Conservation (phyloP, 1,284 basidiomycete genomes). For the Ustilago hordei region DNA sequence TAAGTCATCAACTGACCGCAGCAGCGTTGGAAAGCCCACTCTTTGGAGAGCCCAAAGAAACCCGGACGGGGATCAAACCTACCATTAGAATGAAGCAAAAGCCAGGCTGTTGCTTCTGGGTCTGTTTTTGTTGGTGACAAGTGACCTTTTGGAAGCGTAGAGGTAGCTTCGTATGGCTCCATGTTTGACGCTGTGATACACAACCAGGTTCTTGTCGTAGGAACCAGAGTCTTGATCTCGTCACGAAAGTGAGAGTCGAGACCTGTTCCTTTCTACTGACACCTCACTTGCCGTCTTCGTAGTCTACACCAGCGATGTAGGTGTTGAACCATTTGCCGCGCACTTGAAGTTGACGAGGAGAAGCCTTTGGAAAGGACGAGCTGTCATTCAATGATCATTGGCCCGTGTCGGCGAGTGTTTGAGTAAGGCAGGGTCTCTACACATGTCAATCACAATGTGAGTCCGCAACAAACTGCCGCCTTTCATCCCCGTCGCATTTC, state of each 20-base stretch:
- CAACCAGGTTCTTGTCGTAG: not conserved
- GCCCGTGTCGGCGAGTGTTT: not conserved
- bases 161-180: not conserved
- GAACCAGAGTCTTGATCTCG: too few relatives aligned
- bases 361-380: not conserved
- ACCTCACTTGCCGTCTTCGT: not conserved
- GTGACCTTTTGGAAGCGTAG: not conserved
- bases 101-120: conserved; percentile 1
- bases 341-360: not conserved
- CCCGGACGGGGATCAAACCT: not conserved
- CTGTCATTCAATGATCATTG: not conserved
- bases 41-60: not conserved
- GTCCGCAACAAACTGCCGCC: not conserved
- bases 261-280: not conserved
- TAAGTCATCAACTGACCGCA: not conserved
- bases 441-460: not conserved
- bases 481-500: not conserved
- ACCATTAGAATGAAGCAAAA: not conserved
- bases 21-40: not conserved
- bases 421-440: not conserved
- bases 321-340: not conserved
- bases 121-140: not conserved
- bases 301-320: not conserved
- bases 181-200: not conserved
- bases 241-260: not conserved